Percentiles rank a stretch among this genome's conserved stretches.
These are phyloP conservation scores for Thielaviopsis ethacetica DNA, from an alignment of 2,329 filamentous ascomycete genomes.

Conservation along the genomic window DNA sequence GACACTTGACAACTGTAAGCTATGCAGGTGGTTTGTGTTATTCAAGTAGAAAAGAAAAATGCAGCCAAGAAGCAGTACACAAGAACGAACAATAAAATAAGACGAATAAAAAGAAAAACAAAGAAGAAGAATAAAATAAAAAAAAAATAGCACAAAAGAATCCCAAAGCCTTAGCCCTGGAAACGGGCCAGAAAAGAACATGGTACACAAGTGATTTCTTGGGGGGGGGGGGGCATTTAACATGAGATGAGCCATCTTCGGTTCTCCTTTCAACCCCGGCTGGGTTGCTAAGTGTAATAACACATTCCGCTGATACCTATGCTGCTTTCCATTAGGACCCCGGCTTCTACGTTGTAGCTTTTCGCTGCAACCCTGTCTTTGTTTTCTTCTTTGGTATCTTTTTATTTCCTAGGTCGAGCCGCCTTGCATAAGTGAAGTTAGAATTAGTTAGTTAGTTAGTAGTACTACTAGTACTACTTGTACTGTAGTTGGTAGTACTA, in stretches of 20 bases:
- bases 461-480: no score
- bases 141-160: background rate
- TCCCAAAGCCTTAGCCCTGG: no score
- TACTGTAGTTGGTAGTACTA: no score
- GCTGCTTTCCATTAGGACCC: background rate
- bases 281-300: background rate
- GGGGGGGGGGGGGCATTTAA: background rate
- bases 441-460: no score
- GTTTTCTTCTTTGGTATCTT: background rate
- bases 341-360: background rate
- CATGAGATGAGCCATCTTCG: background rate
- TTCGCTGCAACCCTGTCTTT: background rate
- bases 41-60: no score
- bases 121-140: background rate
- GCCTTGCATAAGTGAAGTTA: no score
- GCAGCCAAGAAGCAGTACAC: no score
- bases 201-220: background rate
- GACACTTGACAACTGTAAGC: no score
- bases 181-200: background rate
- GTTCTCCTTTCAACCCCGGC: background rate
- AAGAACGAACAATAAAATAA: background rate
- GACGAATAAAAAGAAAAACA: background rate
- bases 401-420: background rate
- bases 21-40: no score
- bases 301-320: background rate